Percentiles rank a stretch among this genome's conserved stretches.
These are phyloP conservation scores for Nepenthes gracilis DNA, from an alignment of 148 eudicot genomes.

Conservation along the genomic window DNA sequence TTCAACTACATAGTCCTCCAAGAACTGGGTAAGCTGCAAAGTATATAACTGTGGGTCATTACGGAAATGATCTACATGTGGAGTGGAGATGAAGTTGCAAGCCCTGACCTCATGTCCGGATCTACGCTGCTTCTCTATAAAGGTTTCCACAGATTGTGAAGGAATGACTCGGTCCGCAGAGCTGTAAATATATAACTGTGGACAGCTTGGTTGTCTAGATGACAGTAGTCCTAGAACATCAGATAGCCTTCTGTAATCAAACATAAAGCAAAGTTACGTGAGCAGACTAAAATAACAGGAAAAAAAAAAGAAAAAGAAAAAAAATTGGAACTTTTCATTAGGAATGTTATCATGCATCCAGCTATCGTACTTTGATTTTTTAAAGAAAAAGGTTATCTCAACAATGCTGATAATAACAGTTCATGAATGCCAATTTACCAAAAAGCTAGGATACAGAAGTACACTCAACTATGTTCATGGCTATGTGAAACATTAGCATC, in stretches of 20 bases:
- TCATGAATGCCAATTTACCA: too few relatives aligned
- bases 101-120: conserved; percentile 77
- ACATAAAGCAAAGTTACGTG: not conserved
- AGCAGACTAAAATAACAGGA: not conserved
- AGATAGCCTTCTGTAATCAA: conserved; percentile 51
- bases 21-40: conserved; percentile 72
- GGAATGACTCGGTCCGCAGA: conserved; percentile 93
- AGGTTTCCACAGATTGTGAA: conserved; percentile 65
- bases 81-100: conserved; percentile 83
- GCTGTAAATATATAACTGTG: conserved; percentile 90
- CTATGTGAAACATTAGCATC: too few relatives aligned
- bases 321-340: not conserved
- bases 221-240: conserved; percentile 61
- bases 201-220: conserved; percentile 76
- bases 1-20: conserved; percentile 72
- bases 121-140: conserved; percentile 63
- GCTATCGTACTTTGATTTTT: too few relatives aligned
- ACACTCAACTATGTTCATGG: too few relatives aligned
- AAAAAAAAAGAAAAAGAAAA: not conserved
- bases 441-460: too few relatives aligned
- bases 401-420: too few relatives aligned
- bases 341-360: too few relatives aligned
- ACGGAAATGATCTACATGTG: conserved; percentile 95
- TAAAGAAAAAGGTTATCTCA: too few relatives aligned
- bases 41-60: conserved; percentile 77